Percentiles rank a stretch among this genome's conserved stretches.
Conservation (phyloP, 345 rosid species). For the Eucalyptus regnans region DNA sequence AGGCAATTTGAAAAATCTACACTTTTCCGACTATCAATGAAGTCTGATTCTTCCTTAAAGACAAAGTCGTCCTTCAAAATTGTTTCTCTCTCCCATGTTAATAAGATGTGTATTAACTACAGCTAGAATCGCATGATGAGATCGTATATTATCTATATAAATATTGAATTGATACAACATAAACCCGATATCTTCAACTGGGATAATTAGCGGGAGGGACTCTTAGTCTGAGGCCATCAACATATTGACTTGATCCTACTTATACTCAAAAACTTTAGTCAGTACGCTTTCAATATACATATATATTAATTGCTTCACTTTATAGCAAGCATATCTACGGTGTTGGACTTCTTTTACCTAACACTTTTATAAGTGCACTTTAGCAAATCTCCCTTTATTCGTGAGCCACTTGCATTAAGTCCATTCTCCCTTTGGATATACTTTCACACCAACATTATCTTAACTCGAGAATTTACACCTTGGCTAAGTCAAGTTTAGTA, state of each 20-base stretch:
- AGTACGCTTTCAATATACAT: neutral
- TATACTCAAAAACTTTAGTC: neutral
- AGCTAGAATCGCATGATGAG: accelerated
- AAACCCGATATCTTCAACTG: neutral
- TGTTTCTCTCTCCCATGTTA: no score
- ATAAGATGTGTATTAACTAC: no score
- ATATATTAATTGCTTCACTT: neutral
- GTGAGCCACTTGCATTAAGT: neutral
- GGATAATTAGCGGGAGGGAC: neutral
- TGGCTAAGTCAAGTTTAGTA: neutral
- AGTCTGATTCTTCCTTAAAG: no score
- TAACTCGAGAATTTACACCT: neutral
- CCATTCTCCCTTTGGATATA: neutral
- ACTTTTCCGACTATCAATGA: no score
- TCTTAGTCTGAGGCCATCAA: neutral
- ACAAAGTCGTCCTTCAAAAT: no score
- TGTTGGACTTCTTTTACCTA: neutral
- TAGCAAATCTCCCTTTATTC: neutral
- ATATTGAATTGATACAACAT: neutral
- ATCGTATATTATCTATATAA: neutral
- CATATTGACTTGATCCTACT: neutral
- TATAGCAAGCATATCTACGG: neutral
- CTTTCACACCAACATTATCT: neutral
- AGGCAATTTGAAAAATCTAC: no score
- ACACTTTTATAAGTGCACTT: neutral